These are phyloP conservation scores for Amaranthus palmeri DNA, from an alignment of 148 eudicot genomes.

Conservation along the genomic window DNA sequence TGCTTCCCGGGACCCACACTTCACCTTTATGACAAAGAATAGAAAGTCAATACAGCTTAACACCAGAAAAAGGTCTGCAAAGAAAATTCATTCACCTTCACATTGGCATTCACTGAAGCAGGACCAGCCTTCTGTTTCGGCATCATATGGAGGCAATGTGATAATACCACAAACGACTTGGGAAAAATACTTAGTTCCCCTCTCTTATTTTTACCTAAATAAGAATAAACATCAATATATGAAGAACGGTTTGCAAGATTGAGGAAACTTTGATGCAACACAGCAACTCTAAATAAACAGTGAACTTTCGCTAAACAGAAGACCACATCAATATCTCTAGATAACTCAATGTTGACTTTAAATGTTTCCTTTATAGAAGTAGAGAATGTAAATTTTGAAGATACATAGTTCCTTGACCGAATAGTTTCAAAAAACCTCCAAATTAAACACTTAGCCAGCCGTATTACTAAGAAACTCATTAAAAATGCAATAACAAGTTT, in stretches of 20 bases:
- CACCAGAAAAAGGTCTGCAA: not conserved
- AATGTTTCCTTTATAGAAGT: not conserved
- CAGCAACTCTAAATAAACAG: not conserved
- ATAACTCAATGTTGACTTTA: not conserved
- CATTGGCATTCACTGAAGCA: conserved; percentile 45
- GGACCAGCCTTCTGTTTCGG: conserved; percentile 62
- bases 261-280: not conserved
- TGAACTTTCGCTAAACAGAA: not conserved
- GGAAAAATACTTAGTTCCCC: conserved; percentile 87
- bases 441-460: not conserved
- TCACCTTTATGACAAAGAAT: conserved; percentile 44
- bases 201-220: conserved; percentile 71
- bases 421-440: not conserved
- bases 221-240: not conserved
- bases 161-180: conserved; percentile 50
- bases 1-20: conserved; percentile 66
- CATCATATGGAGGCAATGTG: conserved; percentile 91
- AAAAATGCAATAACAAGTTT: not conserved
- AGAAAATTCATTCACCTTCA: conserved; percentile 20
- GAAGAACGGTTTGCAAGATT: not conserved
- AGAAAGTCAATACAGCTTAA: not conserved
- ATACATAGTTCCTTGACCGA: not conserved
- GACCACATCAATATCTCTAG: not conserved
- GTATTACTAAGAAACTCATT: not conserved
- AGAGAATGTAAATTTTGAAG: not conserved